Evolutionary conservation across 495 filamentous ascomycete genomes (phyloP).

Genomic region (Podospora comata): DNA sequence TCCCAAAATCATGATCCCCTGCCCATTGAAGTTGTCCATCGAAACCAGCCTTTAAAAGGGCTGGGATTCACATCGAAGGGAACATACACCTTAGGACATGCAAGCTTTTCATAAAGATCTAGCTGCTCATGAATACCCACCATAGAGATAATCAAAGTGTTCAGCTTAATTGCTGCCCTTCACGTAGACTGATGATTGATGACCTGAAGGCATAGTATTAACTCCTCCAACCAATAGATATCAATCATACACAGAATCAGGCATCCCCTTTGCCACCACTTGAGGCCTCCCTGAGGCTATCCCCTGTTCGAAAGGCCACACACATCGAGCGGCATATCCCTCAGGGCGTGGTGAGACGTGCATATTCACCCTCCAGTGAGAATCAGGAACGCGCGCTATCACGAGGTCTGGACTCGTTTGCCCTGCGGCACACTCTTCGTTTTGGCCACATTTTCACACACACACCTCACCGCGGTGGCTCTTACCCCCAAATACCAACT

Average conservation of each 20-base stretch:
- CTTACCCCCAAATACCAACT: neutral
- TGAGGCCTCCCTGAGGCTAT: neutral
- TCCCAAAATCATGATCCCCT: neutral
- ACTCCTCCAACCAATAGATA: neutral
- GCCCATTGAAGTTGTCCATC: neutral
- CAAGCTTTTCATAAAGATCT: neutral
- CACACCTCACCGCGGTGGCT: neutral
- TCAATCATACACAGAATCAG: neutral
- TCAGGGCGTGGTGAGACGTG: neutral
- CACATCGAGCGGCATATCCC: neutral
- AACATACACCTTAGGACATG: neutral
- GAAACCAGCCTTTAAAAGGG: neutral
- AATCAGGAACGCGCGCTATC: neutral
- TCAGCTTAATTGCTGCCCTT: neutral
- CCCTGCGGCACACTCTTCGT: neutral
- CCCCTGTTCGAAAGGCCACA: neutral
- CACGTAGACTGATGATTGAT: neutral
- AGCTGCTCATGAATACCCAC: neutral
- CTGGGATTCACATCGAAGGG: neutral
- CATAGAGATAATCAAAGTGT: neutral
- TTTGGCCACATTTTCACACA: neutral
- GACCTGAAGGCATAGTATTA: neutral
- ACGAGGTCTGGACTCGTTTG: neutral
- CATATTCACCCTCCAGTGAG: neutral
- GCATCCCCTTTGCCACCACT: neutral